These are phyloP conservation scores for Hymenoscyphus infarciens DNA, from an alignment of 2,329 filamentous ascomycete species.

Conservation along the genomic window DNA sequence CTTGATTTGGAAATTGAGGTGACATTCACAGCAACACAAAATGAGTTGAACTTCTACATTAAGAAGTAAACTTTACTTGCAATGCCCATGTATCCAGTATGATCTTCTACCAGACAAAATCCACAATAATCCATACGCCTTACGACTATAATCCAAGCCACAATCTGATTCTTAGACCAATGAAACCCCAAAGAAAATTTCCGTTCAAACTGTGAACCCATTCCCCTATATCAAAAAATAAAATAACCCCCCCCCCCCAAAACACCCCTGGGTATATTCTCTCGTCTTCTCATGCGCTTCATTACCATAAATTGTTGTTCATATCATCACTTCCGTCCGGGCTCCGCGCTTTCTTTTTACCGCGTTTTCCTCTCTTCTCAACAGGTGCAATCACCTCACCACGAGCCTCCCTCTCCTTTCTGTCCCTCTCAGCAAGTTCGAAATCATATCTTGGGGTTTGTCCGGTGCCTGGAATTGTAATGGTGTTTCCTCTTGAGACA, in stretches of 20 bases:
- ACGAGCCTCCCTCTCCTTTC: conserved; percentile 10
- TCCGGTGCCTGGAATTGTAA: conserved; percentile 8
- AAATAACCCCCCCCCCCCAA: too few relatives aligned
- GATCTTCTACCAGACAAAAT: neutral
- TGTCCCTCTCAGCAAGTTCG: conserved; percentile 16
- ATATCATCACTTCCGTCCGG: conserved; percentile 24
- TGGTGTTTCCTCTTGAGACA: conserved; percentile 11
- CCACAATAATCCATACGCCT: neutral
- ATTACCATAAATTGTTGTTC: conserved; percentile 19
- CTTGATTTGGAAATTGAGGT: neutral
- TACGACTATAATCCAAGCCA: neutral
- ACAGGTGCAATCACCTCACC: neutral
- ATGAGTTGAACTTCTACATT: neutral
- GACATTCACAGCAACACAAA: neutral
- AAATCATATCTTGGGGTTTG: conserved; percentile 17
- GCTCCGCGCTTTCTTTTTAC: conserved; percentile 8
- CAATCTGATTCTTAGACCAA: neutral
- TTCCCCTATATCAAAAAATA: neutral
- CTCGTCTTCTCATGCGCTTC: neutral
- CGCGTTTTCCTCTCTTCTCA: conserved; percentile 4
- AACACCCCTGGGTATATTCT: conserved; percentile 5
- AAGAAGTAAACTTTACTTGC: neutral
- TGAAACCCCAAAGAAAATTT: neutral
- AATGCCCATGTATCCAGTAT: neutral
- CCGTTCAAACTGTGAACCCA: neutral